A percentile compares a stretch with the other conserved stretches of the same genome.
These are phyloP conservation scores for Lolium rigidum DNA, from an alignment of 176 grass and related monocot genomes.

Conservation along the genomic window DNA sequence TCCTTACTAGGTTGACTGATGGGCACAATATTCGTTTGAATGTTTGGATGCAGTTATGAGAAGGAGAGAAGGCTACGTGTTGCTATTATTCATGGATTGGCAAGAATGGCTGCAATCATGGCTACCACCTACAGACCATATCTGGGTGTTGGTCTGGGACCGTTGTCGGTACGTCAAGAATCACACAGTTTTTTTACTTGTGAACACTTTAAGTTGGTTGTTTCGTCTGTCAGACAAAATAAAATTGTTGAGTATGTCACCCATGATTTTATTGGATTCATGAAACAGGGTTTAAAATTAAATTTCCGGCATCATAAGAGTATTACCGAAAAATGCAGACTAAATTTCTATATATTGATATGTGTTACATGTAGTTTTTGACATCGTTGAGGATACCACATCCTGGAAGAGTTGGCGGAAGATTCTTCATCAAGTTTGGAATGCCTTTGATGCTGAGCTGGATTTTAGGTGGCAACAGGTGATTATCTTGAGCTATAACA, in stretches of 20 bases:
- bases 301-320: background rate
- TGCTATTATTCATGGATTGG: conserved; percentile 94
- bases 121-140: conserved; percentile 96
- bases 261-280: conserved; percentile 13
- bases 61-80: conserved; percentile 90
- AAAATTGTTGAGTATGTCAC: conserved; percentile 22
- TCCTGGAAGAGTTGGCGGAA: conserved; percentile 89
- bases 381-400: conserved; percentile 94
- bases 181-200: conserved; percentile 14
- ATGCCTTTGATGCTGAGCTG: conserved; percentile 96
- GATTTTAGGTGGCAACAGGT: conserved; percentile 98
- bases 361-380: conserved; percentile 70
- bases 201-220: background rate
- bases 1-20: conserved; percentile 24
- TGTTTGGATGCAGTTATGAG: conserved; percentile 77
- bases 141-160: conserved; percentile 80
- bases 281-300: conserved; percentile 19
- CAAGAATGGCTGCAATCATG: conserved; percentile 99
- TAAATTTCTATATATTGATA: conserved; percentile 37
- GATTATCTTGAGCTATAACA: conserved; percentile 50
- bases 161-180: conserved; percentile 81
- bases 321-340: conserved; percentile 18
- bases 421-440: conserved; percentile 83
- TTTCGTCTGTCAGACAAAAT: background rate
- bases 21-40: background rate